Conservation (phyloP, 495 filamentous ascomycete genomes). For the Cercophora newfieldiana region DNA sequence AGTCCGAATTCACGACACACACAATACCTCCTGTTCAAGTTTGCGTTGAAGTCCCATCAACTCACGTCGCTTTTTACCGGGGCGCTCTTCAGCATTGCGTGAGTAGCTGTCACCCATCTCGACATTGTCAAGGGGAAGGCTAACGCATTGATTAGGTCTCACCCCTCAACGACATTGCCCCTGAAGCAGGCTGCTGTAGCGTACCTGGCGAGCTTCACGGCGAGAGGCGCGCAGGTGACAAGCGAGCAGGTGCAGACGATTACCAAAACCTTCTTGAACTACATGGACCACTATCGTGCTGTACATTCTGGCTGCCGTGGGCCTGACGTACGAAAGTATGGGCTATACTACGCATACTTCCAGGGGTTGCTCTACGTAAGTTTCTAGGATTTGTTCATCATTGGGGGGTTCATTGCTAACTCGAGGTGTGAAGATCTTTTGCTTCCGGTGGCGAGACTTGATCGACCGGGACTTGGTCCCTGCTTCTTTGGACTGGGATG, state of each 20-base stretch:
- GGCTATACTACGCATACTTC: conserved; percentile 82
- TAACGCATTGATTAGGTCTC: conserved; percentile 29
- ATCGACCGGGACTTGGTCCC: conserved; percentile 52
- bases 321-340: conserved; percentile 80
- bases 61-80: conserved; percentile 79
- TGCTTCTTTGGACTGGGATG: conserved; percentile 53
- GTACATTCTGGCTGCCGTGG: conserved; percentile 69
- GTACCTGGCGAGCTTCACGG: conserved; percentile 90
- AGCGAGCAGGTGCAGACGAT: conserved; percentile 73
- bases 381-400: conserved; percentile 33
- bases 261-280: conserved; percentile 69
- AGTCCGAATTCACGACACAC: conserved; percentile 37
- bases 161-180: conserved; percentile 61
- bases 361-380: conserved; percentile 59
- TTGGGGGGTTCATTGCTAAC: conserved; percentile 26
- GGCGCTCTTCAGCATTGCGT: conserved; percentile 65
- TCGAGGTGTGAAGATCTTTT: conserved; percentile 76
- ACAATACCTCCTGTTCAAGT: conserved; percentile 74
- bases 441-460: conserved; percentile 94
- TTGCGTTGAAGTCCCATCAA: conserved; percentile 71
- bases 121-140: background rate
- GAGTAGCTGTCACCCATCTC: background rate
- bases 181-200: conserved; percentile 79
- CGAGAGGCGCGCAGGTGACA: conserved; percentile 77
- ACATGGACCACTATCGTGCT: conserved; percentile 63